phyloP scores from a whole-genome alignment of 345 rosid species.

The Eutrema japonicum region DNA sequence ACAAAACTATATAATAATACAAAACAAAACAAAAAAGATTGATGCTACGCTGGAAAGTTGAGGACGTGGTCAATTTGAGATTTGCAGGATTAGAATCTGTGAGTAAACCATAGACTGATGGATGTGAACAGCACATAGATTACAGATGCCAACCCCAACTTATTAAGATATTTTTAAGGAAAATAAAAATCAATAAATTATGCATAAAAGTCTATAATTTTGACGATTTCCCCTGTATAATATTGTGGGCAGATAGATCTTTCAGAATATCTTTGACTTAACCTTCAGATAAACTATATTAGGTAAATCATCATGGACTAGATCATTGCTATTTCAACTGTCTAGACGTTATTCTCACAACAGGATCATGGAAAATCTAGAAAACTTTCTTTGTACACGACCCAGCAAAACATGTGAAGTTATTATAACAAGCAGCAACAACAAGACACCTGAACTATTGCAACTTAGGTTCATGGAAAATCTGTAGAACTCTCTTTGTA shows the following conservation, averaged over 20 bases:
- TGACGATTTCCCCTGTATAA: constrained; percentile 33
- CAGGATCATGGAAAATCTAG: constrained; percentile 11
- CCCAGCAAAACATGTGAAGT: constrained; percentile 11
- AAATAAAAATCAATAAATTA: not conserved
- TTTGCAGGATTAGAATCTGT: constrained; percentile 11
- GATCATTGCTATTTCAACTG: constrained; percentile 32
- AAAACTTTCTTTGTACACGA: constrained; percentile 12
- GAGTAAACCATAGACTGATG: constrained; percentile 17
- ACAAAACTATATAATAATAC: constrained; percentile 21
- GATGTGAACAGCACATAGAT: constrained; percentile 27
- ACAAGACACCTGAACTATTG: not conserved
- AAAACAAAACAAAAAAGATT: not conserved
- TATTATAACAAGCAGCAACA: constrained; percentile 25
- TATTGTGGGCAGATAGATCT: constrained; percentile 43
- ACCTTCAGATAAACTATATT: constrained; percentile 5
- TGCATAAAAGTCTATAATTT: constrained; percentile 35
- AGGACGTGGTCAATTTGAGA: constrained; percentile 19
- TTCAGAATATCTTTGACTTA: constrained; percentile 30
- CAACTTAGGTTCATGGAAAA: constrained; percentile 1
- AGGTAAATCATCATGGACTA: constrained; percentile 35
- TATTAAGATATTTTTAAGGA: not conserved
- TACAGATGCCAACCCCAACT: constrained; percentile 24
- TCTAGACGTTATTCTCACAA: constrained; percentile 19
- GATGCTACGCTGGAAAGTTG: constrained; percentile 29
- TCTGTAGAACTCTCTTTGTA: constrained; percentile 6